Base-by-base conservation (phyloP, 495 filamentous ascomycete genomes). In the Amniculicola lignicola region DNA sequence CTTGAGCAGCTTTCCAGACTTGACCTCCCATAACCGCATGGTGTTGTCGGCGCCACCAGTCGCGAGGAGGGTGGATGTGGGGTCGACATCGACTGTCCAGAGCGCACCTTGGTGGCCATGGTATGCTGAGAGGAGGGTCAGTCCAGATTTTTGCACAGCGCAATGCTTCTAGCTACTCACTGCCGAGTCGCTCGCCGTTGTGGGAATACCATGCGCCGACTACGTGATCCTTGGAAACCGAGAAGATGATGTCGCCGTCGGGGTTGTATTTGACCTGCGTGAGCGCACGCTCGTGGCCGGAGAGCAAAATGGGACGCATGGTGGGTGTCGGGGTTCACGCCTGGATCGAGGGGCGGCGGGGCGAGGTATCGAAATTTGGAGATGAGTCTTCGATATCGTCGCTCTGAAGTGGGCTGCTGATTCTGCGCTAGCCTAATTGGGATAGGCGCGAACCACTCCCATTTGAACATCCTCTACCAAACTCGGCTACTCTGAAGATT, bases 11-110 rank as follows among this genome's bases (percentile, higher is more conserved):
- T 89, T 89, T 65, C 94, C 93, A 24, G 88, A 88, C 80, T 88
- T 86, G 68, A 97, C 81, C 68, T 99, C 90, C 93, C 93, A 99
- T 69, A 99, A 78, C 63, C 89, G 85, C 67, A 96, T 90, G 15
- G 93, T 96, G 78, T 97, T 97, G 78, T 99, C 93, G 72, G 93
- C 93, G 61, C 88, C 91, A 44, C 93, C 93, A 46, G 88, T 93
- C 54, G 92, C 93, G 68, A 97, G 87, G 66, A 97, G 81, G 58
- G 88, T 88, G 60, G 87, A 90, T 65, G 90, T 93, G 59, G 93
- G 90, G 78, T 96, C 90, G 61, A 97, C 87, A 67, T 97, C 94
- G 69, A 99, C 88, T 50, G 91, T 96, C 93, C 93, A 99, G 72
- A 99, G 85, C 57, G 93, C 94, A 72, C 93, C 93, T 69, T 92